Conservation (phyloP, 305 asterid species). For the Fraxinus nigra region DNA sequence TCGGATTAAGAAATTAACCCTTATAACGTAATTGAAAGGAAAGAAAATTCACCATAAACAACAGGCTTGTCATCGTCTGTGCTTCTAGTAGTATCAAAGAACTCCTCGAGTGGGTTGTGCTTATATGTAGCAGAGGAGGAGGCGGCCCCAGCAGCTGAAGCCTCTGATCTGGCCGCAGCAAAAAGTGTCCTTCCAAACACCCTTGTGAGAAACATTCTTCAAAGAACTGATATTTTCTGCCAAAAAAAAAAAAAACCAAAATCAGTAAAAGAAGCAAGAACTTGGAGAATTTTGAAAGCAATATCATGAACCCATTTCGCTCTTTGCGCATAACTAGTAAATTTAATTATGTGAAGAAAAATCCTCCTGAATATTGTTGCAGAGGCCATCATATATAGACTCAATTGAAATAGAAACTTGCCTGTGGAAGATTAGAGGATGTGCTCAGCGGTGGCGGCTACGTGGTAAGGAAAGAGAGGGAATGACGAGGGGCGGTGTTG, state of each 20-base stretch:
- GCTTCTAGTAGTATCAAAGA: constrained; percentile 66
- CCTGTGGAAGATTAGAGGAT: neutral
- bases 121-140: constrained; percentile 23
- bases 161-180: constrained; percentile 72
- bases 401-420: neutral
- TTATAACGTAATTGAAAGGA: neutral
- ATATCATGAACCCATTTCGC: neutral
- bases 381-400: neutral
- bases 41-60: constrained; percentile 54
- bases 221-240: constrained; percentile 17
- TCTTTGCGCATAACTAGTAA: neutral
- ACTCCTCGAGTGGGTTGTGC: constrained; percentile 71
- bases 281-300: neutral
- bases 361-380: neutral
- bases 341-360: neutral
- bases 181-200: constrained; percentile 68
- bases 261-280: neutral
- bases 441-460: neutral
- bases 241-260: neutral
- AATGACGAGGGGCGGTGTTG: neutral
- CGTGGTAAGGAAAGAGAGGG: neutral
- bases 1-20: neutral
- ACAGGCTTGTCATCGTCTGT: constrained; percentile 68
- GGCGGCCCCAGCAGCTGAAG: constrained; percentile 45
- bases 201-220: constrained; percentile 53